Evolutionary conservation across 192 early-diverging fungal species (phyloP).

Genomic region (Gryganskiella cystojenkinii): DNA sequence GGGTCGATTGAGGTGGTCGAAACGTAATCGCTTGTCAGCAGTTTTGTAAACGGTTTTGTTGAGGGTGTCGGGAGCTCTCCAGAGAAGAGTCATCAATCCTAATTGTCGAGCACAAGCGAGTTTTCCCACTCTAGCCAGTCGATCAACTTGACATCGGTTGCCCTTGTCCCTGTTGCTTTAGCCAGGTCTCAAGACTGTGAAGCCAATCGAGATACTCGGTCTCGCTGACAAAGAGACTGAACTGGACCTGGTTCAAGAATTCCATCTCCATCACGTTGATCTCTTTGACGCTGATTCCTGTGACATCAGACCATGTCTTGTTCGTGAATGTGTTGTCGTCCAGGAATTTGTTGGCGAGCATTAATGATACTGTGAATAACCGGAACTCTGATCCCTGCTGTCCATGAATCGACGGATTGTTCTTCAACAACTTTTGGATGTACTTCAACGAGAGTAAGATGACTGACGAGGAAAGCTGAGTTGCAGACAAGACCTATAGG

Average conservation of each 20-base stretch:
- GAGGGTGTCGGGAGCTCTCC: too few species aligned
- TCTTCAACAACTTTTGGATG: slow-evolving; percentile 65
- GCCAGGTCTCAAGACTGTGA: slow-evolving; percentile 50
- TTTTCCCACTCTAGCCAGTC: background rate
- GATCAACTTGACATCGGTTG: slow-evolving; percentile 14
- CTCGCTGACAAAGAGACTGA: slow-evolving; percentile 75
- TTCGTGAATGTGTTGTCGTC: slow-evolving; percentile 94
- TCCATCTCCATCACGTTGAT: slow-evolving; percentile 92
- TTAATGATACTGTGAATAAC: slow-evolving; percentile 85
- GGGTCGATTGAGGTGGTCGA: background rate
- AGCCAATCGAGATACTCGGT: slow-evolving; percentile 81
- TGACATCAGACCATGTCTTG: slow-evolving; percentile 89
- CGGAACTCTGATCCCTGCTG: slow-evolving; percentile 82
- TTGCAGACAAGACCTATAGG: slow-evolving; percentile 63
- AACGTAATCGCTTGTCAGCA: too few species aligned
- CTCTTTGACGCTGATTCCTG: slow-evolving; percentile 80
- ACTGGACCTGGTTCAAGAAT: slow-evolving; percentile 81
- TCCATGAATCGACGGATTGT: slow-evolving; percentile 67
- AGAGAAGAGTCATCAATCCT: too few species aligned
- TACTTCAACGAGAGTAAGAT: slow-evolving; percentile 73
- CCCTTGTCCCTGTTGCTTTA: slow-evolving; percentile 48
- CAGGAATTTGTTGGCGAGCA: slow-evolving; percentile 87
- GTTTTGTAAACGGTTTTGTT: too few species aligned
- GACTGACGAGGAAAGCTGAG: slow-evolving; percentile 71
- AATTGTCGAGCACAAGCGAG: background rate